Evolutionary conservation across 2,329 filamentous ascomycete genomes (phyloP).

Genomic region (Cladophialophora psammophila): DNA sequence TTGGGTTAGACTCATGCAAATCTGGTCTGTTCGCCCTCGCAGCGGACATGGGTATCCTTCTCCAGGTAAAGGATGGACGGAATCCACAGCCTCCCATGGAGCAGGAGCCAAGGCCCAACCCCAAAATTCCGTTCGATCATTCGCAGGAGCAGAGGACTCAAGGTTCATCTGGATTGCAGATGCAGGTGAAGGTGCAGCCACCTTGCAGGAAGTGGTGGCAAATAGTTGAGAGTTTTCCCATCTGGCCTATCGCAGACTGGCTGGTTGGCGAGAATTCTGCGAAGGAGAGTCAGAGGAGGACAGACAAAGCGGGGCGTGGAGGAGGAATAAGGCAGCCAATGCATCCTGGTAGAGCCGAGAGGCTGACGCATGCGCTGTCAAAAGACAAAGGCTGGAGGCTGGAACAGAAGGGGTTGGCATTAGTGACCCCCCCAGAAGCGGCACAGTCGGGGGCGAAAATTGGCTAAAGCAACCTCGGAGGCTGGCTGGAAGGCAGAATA

Average conservation of each 20-base stretch:
- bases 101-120: constrained; percentile 21
- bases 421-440: constrained; percentile 22
- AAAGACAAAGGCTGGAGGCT: constrained; percentile 35
- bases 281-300: background rate
- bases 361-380: constrained; percentile 38
- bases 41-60: constrained; percentile 11
- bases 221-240: constrained; percentile 13
- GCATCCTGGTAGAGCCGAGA: constrained; percentile 23
- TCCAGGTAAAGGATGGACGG: constrained; percentile 18
- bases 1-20: constrained; percentile 4
- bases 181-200: constrained; percentile 16
- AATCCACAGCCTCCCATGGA: constrained; percentile 13
- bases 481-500: constrained; percentile 12
- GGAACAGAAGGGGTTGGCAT: constrained; percentile 35
- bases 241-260: constrained; percentile 12
- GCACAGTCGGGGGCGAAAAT: constrained; percentile 20
- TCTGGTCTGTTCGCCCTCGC: constrained; percentile 9
- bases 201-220: constrained; percentile 30
- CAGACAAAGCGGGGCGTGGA: constrained; percentile 20
- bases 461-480: constrained; percentile 11
- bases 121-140: constrained; percentile 6
- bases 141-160: constrained; percentile 2
- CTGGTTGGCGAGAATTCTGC: constrained; percentile 10
- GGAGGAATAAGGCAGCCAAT: constrained; percentile 36
- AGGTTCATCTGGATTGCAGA: constrained; percentile 17